A percentile compares a stretch with the other conserved stretches of the same genome.
Evolutionary conservation across 2,329 filamentous ascomycete species (phyloP).

Genomic region (Cladophialophora immunda): DNA sequence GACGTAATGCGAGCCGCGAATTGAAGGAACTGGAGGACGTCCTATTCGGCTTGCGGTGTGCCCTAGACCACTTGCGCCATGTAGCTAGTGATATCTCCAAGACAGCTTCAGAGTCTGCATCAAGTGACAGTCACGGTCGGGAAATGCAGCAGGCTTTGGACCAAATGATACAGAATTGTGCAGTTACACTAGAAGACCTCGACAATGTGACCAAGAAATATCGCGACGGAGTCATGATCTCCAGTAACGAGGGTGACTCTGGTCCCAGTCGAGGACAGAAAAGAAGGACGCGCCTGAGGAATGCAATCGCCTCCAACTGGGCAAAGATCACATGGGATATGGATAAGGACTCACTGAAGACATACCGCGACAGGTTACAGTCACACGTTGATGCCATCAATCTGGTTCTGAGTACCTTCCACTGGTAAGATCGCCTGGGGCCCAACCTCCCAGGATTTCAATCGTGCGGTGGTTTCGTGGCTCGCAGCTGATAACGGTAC

Average conservation of each 20-base stretch:
- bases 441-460: neutral
- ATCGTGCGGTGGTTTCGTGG: neutral
- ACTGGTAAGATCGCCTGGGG: neutral
- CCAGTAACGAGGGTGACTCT: neutral
- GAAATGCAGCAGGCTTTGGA: neutral
- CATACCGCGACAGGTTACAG: neutral
- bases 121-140: neutral
- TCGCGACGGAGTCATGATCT: neutral
- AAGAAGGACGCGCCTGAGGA: neutral
- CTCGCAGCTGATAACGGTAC: neutral
- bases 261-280: neutral
- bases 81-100: neutral
- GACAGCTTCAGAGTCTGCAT: neutral
- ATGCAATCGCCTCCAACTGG: neutral
- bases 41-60: neutral
- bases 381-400: neutral
- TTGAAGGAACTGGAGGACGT: neutral
- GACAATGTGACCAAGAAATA: neutral
- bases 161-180: neutral
- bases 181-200: neutral
- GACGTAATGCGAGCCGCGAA: neutral
- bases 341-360: slow-evolving; percentile 1
- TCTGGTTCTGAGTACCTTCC: neutral
- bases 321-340: neutral
- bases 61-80: neutral